phyloP scores from a whole-genome alignment of 2,329 filamentous ascomycete genomes.

The Colletotrichum sp. region DNA sequence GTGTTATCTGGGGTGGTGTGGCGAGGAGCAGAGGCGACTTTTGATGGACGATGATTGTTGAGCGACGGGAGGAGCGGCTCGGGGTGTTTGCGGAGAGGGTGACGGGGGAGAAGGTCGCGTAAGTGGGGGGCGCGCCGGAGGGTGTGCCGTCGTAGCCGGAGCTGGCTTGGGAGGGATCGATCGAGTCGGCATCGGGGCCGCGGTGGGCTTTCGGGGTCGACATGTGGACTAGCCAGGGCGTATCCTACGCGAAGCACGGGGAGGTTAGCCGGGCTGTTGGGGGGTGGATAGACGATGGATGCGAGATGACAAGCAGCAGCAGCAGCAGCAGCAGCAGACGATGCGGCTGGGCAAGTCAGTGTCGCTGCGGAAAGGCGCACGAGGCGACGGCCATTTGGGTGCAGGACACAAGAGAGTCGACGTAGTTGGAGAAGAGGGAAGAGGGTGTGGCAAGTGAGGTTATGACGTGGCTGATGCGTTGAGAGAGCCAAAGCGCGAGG shows the following conservation, averaged over 20 bases:
- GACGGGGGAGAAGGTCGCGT: slow-evolving; percentile 88
- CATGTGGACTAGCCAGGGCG: slow-evolving; percentile 61
- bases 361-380: background rate
- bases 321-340: background rate
- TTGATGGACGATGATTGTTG: slow-evolving; percentile 93
- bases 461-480: slow-evolving; percentile 20
- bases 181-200: slow-evolving; percentile 35
- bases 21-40: slow-evolving; percentile 93
- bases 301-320: background rate
- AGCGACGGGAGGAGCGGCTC: slow-evolving; percentile 70
- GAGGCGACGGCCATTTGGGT: background rate
- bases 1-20: slow-evolving; percentile 92
- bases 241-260: slow-evolving; percentile 33
- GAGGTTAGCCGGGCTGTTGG: slow-evolving; percentile 23
- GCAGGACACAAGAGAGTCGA: background rate
- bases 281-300: background rate
- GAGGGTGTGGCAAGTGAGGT: background rate
- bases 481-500: slow-evolving; percentile 10
- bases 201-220: slow-evolving; percentile 48
- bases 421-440: background rate
- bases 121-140: slow-evolving; percentile 67
- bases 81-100: slow-evolving; percentile 74
- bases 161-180: slow-evolving; percentile 36
- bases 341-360: background rate
- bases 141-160: slow-evolving; percentile 37